Evolutionary conservation across 768 basidiomycete genomes (phyloP).

Genomic region (Auricularia heimuer): DNA sequence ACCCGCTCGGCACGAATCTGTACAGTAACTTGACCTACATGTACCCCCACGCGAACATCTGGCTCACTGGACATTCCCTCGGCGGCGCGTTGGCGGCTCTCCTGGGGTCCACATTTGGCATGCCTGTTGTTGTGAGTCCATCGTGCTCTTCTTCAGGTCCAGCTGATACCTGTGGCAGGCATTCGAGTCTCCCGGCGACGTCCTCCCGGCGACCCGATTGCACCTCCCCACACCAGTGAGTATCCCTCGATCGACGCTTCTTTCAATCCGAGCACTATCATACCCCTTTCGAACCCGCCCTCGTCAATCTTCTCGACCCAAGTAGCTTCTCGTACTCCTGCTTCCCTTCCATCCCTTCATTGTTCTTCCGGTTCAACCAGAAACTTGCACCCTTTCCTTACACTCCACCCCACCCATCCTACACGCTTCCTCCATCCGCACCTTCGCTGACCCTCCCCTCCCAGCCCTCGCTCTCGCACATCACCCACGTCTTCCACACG

Average conservation of each 20-base stretch:
- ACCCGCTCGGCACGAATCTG: slow-evolving; percentile 74
- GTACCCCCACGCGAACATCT: slow-evolving; percentile 85
- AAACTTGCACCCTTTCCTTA: no score
- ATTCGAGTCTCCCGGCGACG: slow-evolving; percentile 78
- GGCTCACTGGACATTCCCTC: slow-evolving; percentile 52
- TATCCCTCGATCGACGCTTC: slow-evolving; percentile 3
- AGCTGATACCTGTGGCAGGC: slow-evolving; percentile 16
- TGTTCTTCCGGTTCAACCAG: no score
- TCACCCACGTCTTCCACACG: slow-evolving; percentile 87
- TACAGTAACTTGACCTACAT: slow-evolving; percentile 88
- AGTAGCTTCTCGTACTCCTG: no score
- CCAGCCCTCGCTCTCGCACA: slow-evolving; percentile 43
- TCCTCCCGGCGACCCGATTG: slow-evolving; percentile 57
- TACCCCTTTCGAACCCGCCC: no score
- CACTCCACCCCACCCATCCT: no score
- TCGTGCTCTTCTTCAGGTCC: no score
- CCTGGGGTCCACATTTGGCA: slow-evolving; percentile 84
- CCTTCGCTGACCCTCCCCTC: slow-evolving; percentile 32
- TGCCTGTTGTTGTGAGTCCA: slow-evolving; percentile 54
- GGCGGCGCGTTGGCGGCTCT: slow-evolving; percentile 70
- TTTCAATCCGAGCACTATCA: background rate
- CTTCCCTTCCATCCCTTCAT: no score
- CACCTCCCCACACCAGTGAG: slow-evolving; percentile 81
- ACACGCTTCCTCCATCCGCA: no score
- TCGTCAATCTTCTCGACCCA: background rate